A percentile compares a stretch with the other conserved stretches of the same genome.
These are phyloP conservation scores for Fusarium falciforme DNA, from an alignment of 2,329 filamentous ascomycete genomes.

Conservation along the genomic window DNA sequence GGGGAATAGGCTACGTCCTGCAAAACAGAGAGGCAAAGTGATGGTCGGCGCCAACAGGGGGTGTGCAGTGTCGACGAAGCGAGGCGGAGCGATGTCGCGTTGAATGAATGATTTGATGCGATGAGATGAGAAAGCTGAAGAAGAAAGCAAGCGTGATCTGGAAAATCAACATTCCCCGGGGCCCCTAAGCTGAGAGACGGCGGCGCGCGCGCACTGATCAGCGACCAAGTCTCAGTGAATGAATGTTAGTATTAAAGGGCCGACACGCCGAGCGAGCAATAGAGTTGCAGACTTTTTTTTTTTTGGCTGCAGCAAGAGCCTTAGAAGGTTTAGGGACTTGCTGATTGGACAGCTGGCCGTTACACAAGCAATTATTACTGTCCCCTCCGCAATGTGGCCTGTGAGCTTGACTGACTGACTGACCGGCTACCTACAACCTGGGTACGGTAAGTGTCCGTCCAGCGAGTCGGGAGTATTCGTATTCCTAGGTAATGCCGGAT, in stretches of 20 bases:
- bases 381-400: slow-evolving; percentile 15
- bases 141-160: slow-evolving; percentile 10
- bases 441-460: not conserved
- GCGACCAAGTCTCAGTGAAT: slow-evolving; percentile 15
- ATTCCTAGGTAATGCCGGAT: not conserved
- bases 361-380: not conserved
- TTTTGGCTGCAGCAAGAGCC: slow-evolving; percentile 14
- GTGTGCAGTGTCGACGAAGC: not conserved
- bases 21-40: not conserved
- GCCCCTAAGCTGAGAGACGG: slow-evolving; percentile 19
- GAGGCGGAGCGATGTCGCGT: not conserved
- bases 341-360: slow-evolving; percentile 21
- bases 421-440: not conserved
- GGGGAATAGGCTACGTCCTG: not conserved
- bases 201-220: slow-evolving; percentile 18
- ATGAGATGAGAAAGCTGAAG: not conserved
- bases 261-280: slow-evolving; percentile 14
- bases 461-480: not conserved
- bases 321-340: slow-evolving; percentile 9
- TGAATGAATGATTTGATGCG: slow-evolving; percentile 4
- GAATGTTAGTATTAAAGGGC: slow-evolving; percentile 12
- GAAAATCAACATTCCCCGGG: slow-evolving; percentile 13
- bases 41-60: not conserved
- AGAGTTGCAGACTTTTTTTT: slow-evolving; percentile 22
- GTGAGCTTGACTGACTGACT: not conserved